Evolutionary conservation across 768 basidiomycete genomes (phyloP).

Genomic region (Phylloporus sp.): DNA sequence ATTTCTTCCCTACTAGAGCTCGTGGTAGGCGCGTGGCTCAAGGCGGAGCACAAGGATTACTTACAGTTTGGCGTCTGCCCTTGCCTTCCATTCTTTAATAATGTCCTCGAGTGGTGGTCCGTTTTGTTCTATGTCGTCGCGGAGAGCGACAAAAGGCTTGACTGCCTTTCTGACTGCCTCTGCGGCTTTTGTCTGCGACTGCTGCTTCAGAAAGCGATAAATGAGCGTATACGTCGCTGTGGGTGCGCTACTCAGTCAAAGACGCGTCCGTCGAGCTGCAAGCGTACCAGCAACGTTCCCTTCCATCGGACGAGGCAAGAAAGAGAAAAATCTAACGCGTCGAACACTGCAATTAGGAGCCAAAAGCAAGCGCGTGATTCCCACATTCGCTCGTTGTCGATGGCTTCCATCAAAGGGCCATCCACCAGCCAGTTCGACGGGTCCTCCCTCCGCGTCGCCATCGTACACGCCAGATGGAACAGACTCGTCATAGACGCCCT

Average conservation of each 20-base stretch:
- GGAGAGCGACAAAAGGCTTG: constrained; percentile 55
- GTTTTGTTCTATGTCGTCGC: constrained; percentile 46
- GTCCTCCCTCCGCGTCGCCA: constrained; percentile 76
- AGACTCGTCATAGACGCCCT: constrained; percentile 81
- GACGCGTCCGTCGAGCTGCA: not conserved
- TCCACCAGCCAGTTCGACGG: constrained; percentile 70
- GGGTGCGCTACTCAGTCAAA: constrained; percentile 3
- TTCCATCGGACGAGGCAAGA: constrained; percentile 37
- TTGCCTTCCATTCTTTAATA: constrained; percentile 58
- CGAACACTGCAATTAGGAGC: not conserved
- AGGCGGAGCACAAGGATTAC: constrained; percentile 7
- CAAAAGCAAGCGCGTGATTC: constrained; percentile 1
- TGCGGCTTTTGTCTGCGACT: constrained; percentile 67
- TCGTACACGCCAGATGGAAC: constrained; percentile 98
- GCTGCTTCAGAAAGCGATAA: constrained; percentile 65
- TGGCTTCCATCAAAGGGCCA: constrained; percentile 69
- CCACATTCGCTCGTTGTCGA: constrained; percentile 9
- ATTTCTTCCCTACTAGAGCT: constrained; percentile 16
- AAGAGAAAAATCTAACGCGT: not conserved
- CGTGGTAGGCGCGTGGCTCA: constrained; percentile 4
- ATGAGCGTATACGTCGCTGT: constrained; percentile 75
- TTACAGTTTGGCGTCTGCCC: constrained; percentile 29
- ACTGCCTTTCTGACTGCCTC: constrained; percentile 72
- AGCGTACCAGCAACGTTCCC: constrained; percentile 50
- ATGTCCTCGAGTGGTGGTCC: constrained; percentile 63